These are phyloP conservation scores for Trichophyton verrucosum DNA, from an alignment of 2,329 filamentous ascomycete species.

Conservation along the genomic window DNA sequence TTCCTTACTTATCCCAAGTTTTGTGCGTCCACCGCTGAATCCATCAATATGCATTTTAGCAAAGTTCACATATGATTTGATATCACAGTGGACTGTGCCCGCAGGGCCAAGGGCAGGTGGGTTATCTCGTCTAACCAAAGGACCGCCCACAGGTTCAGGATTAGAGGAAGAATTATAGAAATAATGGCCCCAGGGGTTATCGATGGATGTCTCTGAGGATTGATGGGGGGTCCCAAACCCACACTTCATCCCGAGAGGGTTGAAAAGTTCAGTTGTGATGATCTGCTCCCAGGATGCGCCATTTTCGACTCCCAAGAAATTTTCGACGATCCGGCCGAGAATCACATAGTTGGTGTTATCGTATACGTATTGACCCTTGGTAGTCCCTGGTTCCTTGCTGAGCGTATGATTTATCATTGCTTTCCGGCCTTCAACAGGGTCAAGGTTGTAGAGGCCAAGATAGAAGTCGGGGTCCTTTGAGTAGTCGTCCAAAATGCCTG, in stretches of 20 bases:
- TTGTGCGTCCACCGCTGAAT: conserved; percentile 6
- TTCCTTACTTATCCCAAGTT: conserved; percentile 3
- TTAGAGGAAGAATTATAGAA: background rate
- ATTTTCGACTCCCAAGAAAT: background rate
- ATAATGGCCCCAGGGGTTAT: conserved; percentile 10
- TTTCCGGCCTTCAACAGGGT: conserved; percentile 4
- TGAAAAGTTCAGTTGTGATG: conserved; percentile 1
- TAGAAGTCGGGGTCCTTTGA: background rate
- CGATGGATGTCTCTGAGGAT: conserved; percentile 7
- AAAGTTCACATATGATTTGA: conserved; percentile 5
- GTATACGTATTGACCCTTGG: conserved; percentile 5
- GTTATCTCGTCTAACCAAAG: conserved; percentile 6
- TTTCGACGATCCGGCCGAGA: conserved; percentile 8
- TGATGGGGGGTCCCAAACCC: conserved; percentile 7
- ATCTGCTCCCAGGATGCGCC: conserved; percentile 7
- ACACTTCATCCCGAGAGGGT: conserved; percentile 7
- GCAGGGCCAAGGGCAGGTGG: conserved; percentile 7
- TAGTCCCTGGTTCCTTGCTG: background rate
- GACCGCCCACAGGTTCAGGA: conserved; percentile 7
- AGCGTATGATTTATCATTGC: conserved; percentile 5
- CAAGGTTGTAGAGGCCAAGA: conserved; percentile 5
- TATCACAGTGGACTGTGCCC: conserved; percentile 6
- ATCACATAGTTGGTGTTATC: conserved; percentile 10
- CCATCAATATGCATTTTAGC: conserved; percentile 6
- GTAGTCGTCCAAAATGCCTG: conserved; percentile 5